Conservation (phyloP, 306 rosid species). For the Acmispon strigosus region DNA sequence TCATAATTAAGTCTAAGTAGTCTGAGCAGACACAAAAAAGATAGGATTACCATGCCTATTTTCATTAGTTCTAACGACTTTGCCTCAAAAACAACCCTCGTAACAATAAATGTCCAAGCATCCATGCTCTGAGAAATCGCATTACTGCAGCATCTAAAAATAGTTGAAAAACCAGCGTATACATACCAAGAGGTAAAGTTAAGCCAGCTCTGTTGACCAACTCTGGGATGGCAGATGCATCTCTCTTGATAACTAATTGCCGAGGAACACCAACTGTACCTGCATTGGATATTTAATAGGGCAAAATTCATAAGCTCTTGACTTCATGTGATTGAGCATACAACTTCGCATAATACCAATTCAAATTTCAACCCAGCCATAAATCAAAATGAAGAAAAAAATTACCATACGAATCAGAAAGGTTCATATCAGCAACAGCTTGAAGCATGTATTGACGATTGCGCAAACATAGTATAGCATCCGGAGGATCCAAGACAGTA, state of each 20-base stretch:
- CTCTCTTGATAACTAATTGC: slow-evolving; percentile 83
- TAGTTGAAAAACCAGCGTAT: slow-evolving; percentile 23
- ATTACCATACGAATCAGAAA: slow-evolving; percentile 70
- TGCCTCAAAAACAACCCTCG: slow-evolving; percentile 31
- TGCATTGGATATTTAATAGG: slow-evolving; percentile 21
- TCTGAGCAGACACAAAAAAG: not conserved
- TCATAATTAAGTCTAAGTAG: not conserved
- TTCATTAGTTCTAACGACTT: slow-evolving; percentile 17
- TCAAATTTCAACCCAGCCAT: not conserved
- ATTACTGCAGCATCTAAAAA: slow-evolving; percentile 24
- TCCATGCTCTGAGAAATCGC: slow-evolving; percentile 23
- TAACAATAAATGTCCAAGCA: slow-evolving; percentile 21
- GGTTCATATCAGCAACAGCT: slow-evolving; percentile 85
- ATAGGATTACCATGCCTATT: slow-evolving; percentile 22
- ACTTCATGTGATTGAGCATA: not conserved
- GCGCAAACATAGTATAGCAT: slow-evolving; percentile 76
- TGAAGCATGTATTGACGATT: slow-evolving; percentile 91
- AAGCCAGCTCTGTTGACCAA: slow-evolving; percentile 61
- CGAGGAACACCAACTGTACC: slow-evolving; percentile 75
- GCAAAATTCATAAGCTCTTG: not conserved
- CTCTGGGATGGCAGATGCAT: slow-evolving; percentile 73
- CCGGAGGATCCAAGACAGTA: slow-evolving; percentile 93
- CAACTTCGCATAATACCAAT: not conserved
- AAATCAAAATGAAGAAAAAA: slow-evolving; percentile 12
- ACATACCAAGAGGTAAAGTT: slow-evolving; percentile 76